Conservation (phyloP, 169 alveolate species). For the Cryptosporidium viatorum region DNA sequence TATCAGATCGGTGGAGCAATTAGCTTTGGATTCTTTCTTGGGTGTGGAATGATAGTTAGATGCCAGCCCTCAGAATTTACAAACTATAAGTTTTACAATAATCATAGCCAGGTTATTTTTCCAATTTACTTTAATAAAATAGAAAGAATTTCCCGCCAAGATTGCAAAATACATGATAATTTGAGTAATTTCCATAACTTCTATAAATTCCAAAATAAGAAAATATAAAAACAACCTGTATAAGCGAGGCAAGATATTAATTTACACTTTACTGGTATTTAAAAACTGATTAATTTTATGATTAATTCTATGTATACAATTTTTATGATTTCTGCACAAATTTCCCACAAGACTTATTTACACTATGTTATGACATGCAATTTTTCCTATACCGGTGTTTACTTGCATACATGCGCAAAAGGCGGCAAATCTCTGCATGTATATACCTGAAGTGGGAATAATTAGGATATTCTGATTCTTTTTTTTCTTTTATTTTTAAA, state of each 20-base stretch:
- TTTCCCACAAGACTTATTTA: not conserved
- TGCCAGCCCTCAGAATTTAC: conserved; percentile 76
- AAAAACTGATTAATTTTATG: no score
- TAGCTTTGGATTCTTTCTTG: conserved; percentile 88
- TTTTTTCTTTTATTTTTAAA: no score
- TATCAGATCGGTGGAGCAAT: conserved; percentile 87
- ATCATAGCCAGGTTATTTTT: not conserved
- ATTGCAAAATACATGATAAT: not conserved
- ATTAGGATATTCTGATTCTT: not conserved
- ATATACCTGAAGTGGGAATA: not conserved
- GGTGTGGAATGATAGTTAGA: conserved; percentile 90
- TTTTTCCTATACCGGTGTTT: not conserved
- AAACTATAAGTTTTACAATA: not conserved
- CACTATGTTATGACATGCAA: no score
- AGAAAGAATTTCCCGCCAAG: not conserved
- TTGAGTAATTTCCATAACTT: no score
- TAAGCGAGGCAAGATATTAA: not conserved
- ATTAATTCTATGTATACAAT: not conserved
- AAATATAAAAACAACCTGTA: not conserved
- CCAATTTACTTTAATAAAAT: not conserved
- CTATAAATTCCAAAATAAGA: not conserved
- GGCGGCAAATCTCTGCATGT: not conserved
- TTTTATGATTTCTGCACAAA: not conserved
- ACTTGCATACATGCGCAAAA: not conserved
- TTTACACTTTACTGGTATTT: no score